Evolutionary conservation across 2,329 filamentous ascomycete genomes (phyloP), one percentile per base, ranked within the genome.

Genomic region (Talaromyces pinophilus): DNA sequence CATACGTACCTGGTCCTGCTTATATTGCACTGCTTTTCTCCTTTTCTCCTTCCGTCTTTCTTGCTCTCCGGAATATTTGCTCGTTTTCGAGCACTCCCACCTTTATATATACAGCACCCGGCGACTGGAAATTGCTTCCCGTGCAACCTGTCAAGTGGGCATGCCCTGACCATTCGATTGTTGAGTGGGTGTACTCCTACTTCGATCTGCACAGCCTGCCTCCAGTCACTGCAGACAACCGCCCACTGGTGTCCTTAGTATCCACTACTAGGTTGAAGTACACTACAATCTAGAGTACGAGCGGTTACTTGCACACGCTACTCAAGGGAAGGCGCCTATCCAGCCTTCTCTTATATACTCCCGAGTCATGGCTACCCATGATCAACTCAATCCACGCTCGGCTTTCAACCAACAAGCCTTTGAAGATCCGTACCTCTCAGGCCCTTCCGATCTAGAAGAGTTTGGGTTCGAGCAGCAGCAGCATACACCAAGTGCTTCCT

Each of bases 381-480:
- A 67, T 33, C 62, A 60, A 33, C 63, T 67, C 50, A 22, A 38
- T 48, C 66, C 55, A 38, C 63, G 38, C 30, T 68, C 73, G 54
- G 71, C 70, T 17, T 75, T 77, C 67, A 75, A 74, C 54, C 72
- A 77, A 40, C 69, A 75, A 50, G 73, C 71, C 54, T 71, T 73
- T 63, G 73, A 73, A 60, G 78, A 81, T 62, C 75, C 77, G 25
- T 81, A 79, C 69, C 75, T 81, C 7, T 76, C 77, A 15, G 73
- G 76, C 10, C 73, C 77, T 7, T 75, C 75, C 10, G 76, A 77
- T 65, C 76, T 72, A 2, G 79, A 82, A 42, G 78, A 81, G 69
- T 76, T 80, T 55, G 57, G 52, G 25, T 35, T 67, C 11, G 65
- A 60, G 15, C 60, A 60, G 22, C 55, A 60, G 22, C 55, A 63